Conservation (phyloP, 1,284 basidiomycete species). For the Rhodotorula sp. region DNA sequence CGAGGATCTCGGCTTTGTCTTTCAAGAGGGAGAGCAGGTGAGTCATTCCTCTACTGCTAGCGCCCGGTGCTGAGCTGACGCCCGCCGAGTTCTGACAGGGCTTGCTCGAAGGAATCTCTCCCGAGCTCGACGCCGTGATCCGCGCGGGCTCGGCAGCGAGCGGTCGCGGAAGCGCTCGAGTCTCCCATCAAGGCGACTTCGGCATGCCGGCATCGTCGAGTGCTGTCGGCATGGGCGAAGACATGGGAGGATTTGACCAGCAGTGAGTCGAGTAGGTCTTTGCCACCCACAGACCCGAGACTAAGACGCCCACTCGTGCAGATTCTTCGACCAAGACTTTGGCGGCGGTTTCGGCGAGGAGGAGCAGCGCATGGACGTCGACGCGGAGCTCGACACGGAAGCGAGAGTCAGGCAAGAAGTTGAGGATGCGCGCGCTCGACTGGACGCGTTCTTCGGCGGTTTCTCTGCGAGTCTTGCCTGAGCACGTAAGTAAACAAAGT, state of each 20-base stretch:
- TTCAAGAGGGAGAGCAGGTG: constrained; percentile 15
- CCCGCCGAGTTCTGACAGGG: constrained; percentile 7
- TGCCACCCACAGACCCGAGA: too few species aligned
- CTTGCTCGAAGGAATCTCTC: constrained; percentile 24
- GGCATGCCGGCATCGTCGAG: constrained; percentile 11
- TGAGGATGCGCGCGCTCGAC: constrained; percentile 11
- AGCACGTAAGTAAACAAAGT: too few species aligned
- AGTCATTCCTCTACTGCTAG: neutral
- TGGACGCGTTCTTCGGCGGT: too few species aligned
- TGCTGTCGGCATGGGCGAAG: neutral
- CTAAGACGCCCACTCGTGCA: neutral
- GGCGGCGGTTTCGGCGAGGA: constrained; percentile 13
- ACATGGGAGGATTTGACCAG: constrained; percentile 14
- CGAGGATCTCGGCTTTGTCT: neutral
- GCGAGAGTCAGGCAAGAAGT: constrained; percentile 18
- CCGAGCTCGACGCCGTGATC: constrained; percentile 31
- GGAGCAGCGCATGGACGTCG: neutral
- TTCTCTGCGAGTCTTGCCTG: too few species aligned
- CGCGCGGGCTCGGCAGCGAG: constrained; percentile 14
- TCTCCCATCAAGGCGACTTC: neutral
- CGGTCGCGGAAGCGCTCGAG: neutral
- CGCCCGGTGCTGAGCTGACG: neutral
- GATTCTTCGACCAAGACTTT: constrained; percentile 16
- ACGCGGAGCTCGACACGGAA: neutral
- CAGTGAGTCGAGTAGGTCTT: neutral